Percentiles rank a stretch among this genome's conserved stretches.
Conservation (phyloP, 2,329 filamentous ascomycete genomes). For the Colletotrichum theobromicola region DNA sequence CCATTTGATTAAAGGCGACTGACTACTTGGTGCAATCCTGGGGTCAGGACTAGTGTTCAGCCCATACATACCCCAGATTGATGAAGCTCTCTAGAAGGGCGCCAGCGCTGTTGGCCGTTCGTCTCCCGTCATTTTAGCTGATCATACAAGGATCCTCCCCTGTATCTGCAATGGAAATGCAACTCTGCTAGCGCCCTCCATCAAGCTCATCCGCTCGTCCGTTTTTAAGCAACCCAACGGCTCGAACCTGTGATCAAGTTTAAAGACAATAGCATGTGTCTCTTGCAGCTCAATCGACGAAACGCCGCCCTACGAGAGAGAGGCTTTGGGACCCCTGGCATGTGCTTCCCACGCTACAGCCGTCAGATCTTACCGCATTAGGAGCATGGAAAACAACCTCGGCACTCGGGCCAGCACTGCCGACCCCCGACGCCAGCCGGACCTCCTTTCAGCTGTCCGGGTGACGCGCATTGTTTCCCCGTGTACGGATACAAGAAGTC, state of each 20-base stretch:
- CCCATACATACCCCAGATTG: neutral
- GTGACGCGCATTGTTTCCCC: neutral
- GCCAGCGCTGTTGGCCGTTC: neutral
- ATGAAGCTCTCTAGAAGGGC: neutral
- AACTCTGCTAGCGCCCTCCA: neutral
- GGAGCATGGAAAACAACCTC: conserved; percentile 7
- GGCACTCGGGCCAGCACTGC: conserved; percentile 17
- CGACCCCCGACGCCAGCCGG: conserved; percentile 20
- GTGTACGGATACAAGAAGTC: neutral
- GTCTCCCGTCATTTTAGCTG: neutral
- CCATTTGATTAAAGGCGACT: neutral
- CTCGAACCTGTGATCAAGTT: neutral
- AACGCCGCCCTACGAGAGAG: neutral
- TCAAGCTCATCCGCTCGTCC: neutral
- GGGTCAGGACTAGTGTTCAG: neutral
- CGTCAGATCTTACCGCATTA: neutral
- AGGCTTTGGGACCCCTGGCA: conserved; percentile 3
- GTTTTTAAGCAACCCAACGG: neutral
- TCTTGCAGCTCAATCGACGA: neutral
- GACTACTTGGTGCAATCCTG: neutral
- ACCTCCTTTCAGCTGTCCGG: conserved; percentile 12
- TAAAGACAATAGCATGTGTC: neutral
- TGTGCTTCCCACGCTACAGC: conserved; percentile 9
- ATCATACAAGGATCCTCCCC: neutral
- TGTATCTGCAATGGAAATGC: neutral